phyloP scores from a whole-genome alignment of 169 alveolate genomes.

The Plasmodium relictum region DNA sequence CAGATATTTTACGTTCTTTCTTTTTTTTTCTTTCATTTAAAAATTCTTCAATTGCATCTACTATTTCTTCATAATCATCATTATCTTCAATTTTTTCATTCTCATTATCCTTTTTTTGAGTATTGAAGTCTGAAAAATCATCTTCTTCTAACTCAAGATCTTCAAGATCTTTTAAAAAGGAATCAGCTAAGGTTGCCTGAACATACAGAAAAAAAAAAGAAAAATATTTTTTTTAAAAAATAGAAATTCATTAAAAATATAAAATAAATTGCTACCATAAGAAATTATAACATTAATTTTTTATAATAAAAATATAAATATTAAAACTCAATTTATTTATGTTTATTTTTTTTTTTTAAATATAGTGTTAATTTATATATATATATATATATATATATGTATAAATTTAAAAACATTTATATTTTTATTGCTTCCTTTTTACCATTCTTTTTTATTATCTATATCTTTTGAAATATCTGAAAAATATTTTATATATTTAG shows the following conservation, averaged over 20 bases:
- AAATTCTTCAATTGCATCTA: constrained; percentile 86
- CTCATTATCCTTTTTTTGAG: constrained; percentile 11
- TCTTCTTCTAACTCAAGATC: constrained; percentile 81
- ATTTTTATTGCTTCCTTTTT: neutral
- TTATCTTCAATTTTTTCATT: constrained; percentile 46
- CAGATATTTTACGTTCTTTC: constrained; percentile 79
- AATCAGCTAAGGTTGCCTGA: constrained; percentile 86
- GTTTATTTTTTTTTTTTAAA: too few species aligned
- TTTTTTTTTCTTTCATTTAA: constrained; percentile 79
- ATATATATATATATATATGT: neutral
- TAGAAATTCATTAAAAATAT: too few species aligned
- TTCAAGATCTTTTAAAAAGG: constrained; percentile 85
- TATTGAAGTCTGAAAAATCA: neutral
- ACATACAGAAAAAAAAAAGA: neutral
- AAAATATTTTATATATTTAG: neutral
- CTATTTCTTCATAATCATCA: constrained; percentile 84
- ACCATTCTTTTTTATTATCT: neutral
- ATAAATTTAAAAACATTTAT: neutral
- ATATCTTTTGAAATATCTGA: neutral
- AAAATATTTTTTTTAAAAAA: too few species aligned
- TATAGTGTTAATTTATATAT: neutral
- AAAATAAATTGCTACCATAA: too few species aligned
- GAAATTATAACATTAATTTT: neutral
- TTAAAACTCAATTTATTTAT: neutral
- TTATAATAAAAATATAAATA: neutral